Conservation (phyloP, 2,329 filamentous ascomycete genomes). For the Eutypa lata region DNA sequence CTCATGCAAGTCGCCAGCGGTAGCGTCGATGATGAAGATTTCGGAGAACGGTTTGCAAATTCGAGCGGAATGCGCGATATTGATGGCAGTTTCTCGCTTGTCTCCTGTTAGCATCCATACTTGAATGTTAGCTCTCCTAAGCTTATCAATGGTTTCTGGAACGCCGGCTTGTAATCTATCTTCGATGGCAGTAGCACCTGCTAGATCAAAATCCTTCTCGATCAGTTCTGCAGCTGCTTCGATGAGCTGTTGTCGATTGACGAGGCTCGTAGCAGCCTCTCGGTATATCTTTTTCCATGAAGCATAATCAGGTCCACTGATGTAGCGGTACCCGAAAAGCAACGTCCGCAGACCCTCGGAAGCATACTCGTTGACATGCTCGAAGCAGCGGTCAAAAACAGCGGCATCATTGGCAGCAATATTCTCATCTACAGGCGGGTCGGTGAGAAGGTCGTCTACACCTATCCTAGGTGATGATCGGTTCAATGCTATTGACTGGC, state of each 20-base stretch:
- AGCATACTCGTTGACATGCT: constrained; percentile 85
- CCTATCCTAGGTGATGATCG: constrained; percentile 21
- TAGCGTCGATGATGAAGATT: constrained; percentile 70
- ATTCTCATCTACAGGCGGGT: constrained; percentile 57
- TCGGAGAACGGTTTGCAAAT: constrained; percentile 71
- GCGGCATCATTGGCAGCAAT: constrained; percentile 58
- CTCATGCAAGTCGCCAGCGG: constrained; percentile 60
- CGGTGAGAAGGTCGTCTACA: constrained; percentile 39
- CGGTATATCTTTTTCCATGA: constrained; percentile 76
- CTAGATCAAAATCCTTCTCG: constrained; percentile 76
- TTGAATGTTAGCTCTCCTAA: constrained; percentile 85
- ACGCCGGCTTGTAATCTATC: constrained; percentile 90
- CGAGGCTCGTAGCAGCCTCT: constrained; percentile 79
- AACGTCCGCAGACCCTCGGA: constrained; percentile 84
- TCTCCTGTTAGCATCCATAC: constrained; percentile 97
- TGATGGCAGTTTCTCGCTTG: constrained; percentile 89
- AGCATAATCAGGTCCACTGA: constrained; percentile 71
- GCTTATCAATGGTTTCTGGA: constrained; percentile 86
- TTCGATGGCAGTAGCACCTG: constrained; percentile 88
- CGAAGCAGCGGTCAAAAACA: constrained; percentile 81
- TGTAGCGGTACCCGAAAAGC: constrained; percentile 75
- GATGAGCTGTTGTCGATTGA: constrained; percentile 74
- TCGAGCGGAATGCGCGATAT: constrained; percentile 83
- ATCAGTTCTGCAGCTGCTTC: constrained; percentile 79
- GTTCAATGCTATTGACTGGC: constrained; percentile 34